These are phyloP conservation scores for Scedosporium minutisporum DNA, from an alignment of 2,329 filamentous ascomycete genomes.

Conservation along the genomic window DNA sequence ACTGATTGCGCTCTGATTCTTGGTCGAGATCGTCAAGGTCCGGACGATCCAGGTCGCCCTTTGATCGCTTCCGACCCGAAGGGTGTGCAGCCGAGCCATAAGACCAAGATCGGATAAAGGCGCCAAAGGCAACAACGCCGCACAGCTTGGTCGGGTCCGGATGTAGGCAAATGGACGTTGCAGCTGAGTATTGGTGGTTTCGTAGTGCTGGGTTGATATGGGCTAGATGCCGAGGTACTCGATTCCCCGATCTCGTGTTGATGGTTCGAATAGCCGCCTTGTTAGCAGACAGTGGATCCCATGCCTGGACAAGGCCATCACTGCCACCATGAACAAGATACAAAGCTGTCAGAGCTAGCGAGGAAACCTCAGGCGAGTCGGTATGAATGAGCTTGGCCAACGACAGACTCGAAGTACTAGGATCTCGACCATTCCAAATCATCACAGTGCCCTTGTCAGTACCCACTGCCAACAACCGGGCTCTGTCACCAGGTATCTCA, in stretches of 20 bases:
- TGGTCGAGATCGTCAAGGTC: slow-evolving; percentile 69
- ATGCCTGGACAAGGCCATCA: slow-evolving; percentile 89
- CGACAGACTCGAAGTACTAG: slow-evolving; percentile 37
- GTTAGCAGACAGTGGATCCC: slow-evolving; percentile 86
- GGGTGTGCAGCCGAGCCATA: slow-evolving; percentile 78
- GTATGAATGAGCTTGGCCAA: slow-evolving; percentile 80
- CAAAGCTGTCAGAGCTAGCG: slow-evolving; percentile 71
- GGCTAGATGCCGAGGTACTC: slow-evolving; percentile 64
- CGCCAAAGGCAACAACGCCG: slow-evolving; percentile 79
- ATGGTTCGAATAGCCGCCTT: slow-evolving; percentile 72
- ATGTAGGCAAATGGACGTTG: slow-evolving; percentile 76
- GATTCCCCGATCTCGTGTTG: slow-evolving; percentile 73
- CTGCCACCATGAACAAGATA: slow-evolving; percentile 90
- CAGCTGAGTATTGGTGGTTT: slow-evolving; percentile 69
- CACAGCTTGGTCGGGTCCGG: slow-evolving; percentile 78
- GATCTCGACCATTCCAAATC: slow-evolving; percentile 75
- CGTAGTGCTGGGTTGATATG: slow-evolving; percentile 46
- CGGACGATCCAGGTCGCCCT: slow-evolving; percentile 50
- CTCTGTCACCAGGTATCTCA: slow-evolving; percentile 77
- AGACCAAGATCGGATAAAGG: slow-evolving; percentile 83
- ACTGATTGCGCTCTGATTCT: slow-evolving; percentile 71
- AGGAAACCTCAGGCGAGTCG: slow-evolving; percentile 79
- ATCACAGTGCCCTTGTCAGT: slow-evolving; percentile 69
- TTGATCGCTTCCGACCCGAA: slow-evolving; percentile 63
- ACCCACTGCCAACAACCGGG: slow-evolving; percentile 71